A percentile compares a stretch with the other conserved stretches of the same genome.
Evolutionary conservation across 176 grass and related monocot species (phyloP).

Genomic region (Alopecurus myosuroides): DNA sequence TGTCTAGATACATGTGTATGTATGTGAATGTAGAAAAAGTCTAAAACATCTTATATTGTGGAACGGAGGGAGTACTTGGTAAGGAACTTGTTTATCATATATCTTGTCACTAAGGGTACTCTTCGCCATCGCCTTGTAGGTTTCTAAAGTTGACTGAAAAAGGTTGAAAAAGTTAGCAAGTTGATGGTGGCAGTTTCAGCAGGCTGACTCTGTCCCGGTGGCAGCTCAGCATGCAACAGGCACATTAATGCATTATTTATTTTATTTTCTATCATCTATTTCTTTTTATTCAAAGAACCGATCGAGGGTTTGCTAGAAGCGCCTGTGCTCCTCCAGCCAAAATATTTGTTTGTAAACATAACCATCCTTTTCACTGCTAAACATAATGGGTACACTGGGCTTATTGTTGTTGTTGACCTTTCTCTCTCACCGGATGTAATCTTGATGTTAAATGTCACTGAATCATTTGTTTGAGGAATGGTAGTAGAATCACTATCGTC

Average conservation of each 20-base stretch:
- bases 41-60: too few relatives aligned
- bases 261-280: not conserved
- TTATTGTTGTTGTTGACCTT: not conserved
- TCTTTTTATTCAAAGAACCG: not conserved
- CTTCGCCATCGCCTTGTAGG: not conserved
- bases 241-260: not conserved
- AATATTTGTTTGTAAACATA: not conserved
- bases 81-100: not conserved
- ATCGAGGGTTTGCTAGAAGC: not conserved
- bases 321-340: not conserved
- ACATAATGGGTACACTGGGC: not conserved
- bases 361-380: not conserved
- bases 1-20: too few relatives aligned
- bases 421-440: not conserved
- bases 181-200: not conserved
- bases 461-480: not conserved
- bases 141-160: not conserved
- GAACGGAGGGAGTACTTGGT: too few relatives aligned
- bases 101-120: not conserved
- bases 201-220: not conserved
- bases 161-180: not conserved
- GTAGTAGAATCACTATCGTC: not conserved
- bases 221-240: not conserved
- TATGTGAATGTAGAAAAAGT: too few relatives aligned
- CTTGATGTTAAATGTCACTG: not conserved